Evolutionary conservation across 495 filamentous ascomycete species (phyloP), one percentile per base, ranked within the genome.

Genomic region (Amphirosellinia nigrospora): DNA sequence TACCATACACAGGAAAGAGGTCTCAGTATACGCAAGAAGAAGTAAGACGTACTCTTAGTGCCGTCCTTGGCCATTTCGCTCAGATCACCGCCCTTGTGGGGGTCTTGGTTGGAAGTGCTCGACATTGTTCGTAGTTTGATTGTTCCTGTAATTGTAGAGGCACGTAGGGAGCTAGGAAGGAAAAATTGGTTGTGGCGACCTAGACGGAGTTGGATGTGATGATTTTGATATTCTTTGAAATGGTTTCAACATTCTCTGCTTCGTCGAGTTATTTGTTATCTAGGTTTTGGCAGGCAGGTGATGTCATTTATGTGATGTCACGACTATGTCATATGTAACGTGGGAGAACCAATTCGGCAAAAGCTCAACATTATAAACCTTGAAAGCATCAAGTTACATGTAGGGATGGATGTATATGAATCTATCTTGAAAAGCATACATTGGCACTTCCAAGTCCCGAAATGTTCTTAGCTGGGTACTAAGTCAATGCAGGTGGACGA

Each of bases 21-120:
- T 3, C 2, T 4, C 10, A 36, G 32, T 21, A 36, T 8, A n/a
- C 6, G 9, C 16, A 21, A 8, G 19, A 10, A 36, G 62, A 43
- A 26, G 13, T n/a, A 32, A 9, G 21, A 48, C 70, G 66, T 32
- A 74, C 74, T 71, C 2, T 66, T 77, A 16, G 86, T 89, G 69
- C 87, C 87, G 0, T 76, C 74, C 16, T 79, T 74, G 56, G 87
- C 87, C 83, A 89, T 88, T 34, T 89, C 82, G 48, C 75, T 79
- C 61, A 84, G 77, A 62, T 76, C 71, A 30, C 82, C 82, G 60
- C 82, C 81, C 73, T 58, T 15, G 38, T 59, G 64, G 3, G 64
- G 38, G 38, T 67, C 38, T 67, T 67, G 64, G 38, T 67, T 67
- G 46, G 63, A 66, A 0, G 55, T 66, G 15, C 28, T 26, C 34